Evolutionary conservation across 805 yeast species (phyloP), one percentile per base, ranked within the genome.

Genomic region (Candida sithepensis): DNA sequence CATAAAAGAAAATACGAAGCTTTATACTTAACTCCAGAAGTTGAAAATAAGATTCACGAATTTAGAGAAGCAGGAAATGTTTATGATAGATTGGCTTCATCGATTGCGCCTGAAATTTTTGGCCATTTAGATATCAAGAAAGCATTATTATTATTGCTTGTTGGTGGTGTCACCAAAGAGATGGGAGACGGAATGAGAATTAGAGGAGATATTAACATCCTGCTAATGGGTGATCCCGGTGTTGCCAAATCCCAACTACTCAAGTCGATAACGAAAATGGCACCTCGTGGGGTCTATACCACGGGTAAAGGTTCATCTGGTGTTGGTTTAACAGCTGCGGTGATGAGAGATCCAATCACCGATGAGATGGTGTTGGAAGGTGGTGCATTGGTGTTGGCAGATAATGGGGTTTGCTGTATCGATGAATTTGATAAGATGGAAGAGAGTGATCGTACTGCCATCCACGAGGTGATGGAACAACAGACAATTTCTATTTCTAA

Each of bases 351-450:
- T 66, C 97, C 98, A 2, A 92, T 91, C n/a, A 94, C 99, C 1
- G 99, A 94, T 67, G 99, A 94, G 69, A 88, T 92, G 96, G 88
- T 94, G 14, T 75, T 94, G 44, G 99, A 94, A 76, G 99, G 98
- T 49, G 99, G 99, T 69, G 98, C 99, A 1, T 74, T 94, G 48
- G 98, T 94, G 6, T 71, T 94, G 47, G 97, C 99, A 0, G 99
- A 94, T 70, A 90, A 92, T 63, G 99, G 99, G 66, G 85, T 94
- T 53, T 94, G 98, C 72, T 94, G 99, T 67, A 94, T 94, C 64
- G 99, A 94, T 78, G 99, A 94, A 73, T 94, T 94, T 63, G 99
- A 94, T 69, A 94, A 94, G 72, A 94, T 94, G 99, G 97, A 92
- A 65, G 99, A 94, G 67, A 70, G 78, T 53, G 99, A 94, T 69